Evolutionary conservation across 805 yeast species (phyloP), one percentile per base, ranked within the genome.

Genomic region (Suhomyces sp.): DNA sequence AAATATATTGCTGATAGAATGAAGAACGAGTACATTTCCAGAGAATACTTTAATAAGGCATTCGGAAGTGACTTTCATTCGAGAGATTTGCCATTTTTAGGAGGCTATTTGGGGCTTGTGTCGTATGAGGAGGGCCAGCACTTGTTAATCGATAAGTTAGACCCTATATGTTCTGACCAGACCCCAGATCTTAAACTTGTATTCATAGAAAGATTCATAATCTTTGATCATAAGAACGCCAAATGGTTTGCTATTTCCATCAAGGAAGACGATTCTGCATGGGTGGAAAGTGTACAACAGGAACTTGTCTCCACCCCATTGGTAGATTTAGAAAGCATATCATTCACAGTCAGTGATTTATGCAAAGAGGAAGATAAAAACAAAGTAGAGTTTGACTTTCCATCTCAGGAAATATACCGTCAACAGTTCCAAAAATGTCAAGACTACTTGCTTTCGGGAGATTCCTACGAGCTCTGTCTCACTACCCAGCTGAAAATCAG

Each of bases 401-500:
- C 96, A 0, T 71, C 78, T 9, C 77, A 80, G 56, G 69, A 71
- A 0, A 61, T 70, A 1, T 94, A 94, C 67, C 63, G 73, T 3
- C 56, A 71, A 2, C 81, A 81, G 40, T 88, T 90, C 61, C 61
- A 73, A 0, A 53, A 73, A 47, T 90, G 97, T 65, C 93, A 89
- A 66, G 76, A 81, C 13, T 83, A 72, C 56, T 74, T 93, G 46
- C 82, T 77, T 49, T 69, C 85, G 6, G 99, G 99, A 9, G 96
- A 94, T 64, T 90, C 97, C 1, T 94, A 94, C 65, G 99, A 94
- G 66, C 77, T 94, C 13, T 94, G 99, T 65, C 76, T 94, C 31
- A 93, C 98, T 0, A 85, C 87, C 1, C 88, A 83, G 54, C 87
- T 93, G 52, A 75, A 75, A 50, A 76, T 90, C 12, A 68, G 68